These are phyloP conservation scores for Xylariaceae sp. DNA, from an alignment of 2,329 filamentous ascomycete genomes.

Conservation along the genomic window DNA sequence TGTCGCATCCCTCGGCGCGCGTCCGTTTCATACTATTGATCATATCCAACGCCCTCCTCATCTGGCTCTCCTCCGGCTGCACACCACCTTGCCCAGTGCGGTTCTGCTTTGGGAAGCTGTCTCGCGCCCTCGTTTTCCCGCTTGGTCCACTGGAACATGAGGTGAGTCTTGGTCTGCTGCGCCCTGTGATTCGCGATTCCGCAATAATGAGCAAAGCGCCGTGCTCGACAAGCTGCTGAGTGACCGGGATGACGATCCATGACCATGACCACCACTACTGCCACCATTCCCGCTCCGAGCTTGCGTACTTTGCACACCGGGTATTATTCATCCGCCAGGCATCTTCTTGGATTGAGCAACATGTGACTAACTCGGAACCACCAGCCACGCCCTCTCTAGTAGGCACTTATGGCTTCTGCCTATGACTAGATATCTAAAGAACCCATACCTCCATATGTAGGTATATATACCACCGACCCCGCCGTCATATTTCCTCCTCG, in stretches of 20 bases:
- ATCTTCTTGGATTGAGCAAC: conserved; percentile 27
- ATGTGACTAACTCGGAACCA: conserved; percentile 33
- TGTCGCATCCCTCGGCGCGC: background rate
- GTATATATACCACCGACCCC: conserved; percentile 30
- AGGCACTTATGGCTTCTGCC: conserved; percentile 24
- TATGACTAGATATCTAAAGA: conserved; percentile 16
- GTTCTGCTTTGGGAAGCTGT: conserved; percentile 16
- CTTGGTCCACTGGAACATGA: conserved; percentile 4
- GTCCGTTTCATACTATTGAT: background rate
- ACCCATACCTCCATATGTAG: background rate
- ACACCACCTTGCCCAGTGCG: conserved; percentile 29
- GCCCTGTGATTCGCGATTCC: conserved; percentile 21
- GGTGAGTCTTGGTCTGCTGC: conserved; percentile 18
- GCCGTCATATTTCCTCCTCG: conserved; percentile 17
- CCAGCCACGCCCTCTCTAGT: conserved; percentile 16
- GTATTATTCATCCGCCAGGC: conserved; percentile 32
- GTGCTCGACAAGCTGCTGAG: conserved; percentile 20
- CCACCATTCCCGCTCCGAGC: conserved; percentile 2
- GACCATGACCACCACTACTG: conserved; percentile 26
- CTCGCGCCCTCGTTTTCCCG: conserved; percentile 16
- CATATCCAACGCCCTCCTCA: background rate
- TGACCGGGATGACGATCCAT: conserved; percentile 20
- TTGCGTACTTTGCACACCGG: conserved; percentile 19
- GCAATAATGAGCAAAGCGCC: conserved; percentile 19
- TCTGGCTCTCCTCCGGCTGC: conserved; percentile 21